Evolutionary conservation across 768 basidiomycete genomes (phyloP).

Genomic region (Tulasnella calospora): DNA sequence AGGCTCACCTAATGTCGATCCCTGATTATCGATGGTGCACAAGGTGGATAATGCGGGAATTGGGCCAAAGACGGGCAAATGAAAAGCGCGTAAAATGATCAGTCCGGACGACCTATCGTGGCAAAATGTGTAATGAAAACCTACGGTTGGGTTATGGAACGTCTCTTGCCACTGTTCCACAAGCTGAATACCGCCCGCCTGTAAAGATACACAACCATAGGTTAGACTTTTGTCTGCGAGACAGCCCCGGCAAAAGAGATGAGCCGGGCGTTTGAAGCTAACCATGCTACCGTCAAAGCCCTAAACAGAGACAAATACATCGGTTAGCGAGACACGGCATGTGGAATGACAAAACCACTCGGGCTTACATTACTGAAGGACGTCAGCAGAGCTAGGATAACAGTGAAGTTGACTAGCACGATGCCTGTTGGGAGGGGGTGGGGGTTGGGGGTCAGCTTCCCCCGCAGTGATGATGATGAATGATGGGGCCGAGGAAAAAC

Average conservation of each 20-base stretch:
- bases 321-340: neutral
- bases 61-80: neutral
- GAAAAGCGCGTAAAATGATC: neutral
- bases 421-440: conserved; percentile 1
- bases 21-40: neutral
- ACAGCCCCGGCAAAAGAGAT: neutral
- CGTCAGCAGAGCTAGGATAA: conserved; percentile 15
- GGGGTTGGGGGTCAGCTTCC: neutral
- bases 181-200: conserved; percentile 45
- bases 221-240: neutral
- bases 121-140: neutral
- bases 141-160: conserved; percentile 46
- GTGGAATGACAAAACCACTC: neutral
- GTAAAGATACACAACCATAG: neutral
- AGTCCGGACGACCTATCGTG: no score
- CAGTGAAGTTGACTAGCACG: conserved; percentile 19
- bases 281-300: conserved; percentile 27
- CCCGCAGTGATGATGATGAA: neutral
- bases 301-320: neutral
- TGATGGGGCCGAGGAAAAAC: no score
- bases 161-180: conserved; percentile 57
- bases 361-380: conserved; percentile 21
- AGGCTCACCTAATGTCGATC: conserved; percentile 4
- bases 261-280: neutral
- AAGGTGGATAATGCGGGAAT: neutral